A percentile compares a stretch with the other conserved stretches of the same genome.
Evolutionary conservation across 169 alveolate species (phyloP).

Genomic region (Eimeria acervulina): DNA sequence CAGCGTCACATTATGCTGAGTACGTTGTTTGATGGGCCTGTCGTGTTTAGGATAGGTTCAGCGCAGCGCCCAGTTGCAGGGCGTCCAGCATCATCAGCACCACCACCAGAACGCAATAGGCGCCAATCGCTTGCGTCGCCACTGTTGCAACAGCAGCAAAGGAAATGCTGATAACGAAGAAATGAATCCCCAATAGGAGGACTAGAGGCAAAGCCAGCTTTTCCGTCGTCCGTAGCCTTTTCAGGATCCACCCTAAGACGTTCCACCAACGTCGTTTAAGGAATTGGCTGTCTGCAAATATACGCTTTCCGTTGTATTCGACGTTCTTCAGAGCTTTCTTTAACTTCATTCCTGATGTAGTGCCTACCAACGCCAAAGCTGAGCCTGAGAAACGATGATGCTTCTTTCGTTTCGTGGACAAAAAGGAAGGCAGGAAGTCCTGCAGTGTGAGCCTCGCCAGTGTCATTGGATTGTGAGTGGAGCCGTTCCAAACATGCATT

Average conservation of each 20-base stretch:
- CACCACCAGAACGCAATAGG: conserved; percentile 51
- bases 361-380: neutral
- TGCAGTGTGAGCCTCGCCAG: neutral
- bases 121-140: conserved; percentile 32
- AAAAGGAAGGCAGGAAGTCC: neutral
- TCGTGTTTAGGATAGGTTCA: neutral
- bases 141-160: conserved; percentile 23
- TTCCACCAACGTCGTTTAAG: conserved; percentile 24
- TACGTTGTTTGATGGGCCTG: neutral
- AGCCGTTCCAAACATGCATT: neutral
- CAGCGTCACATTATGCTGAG: neutral
- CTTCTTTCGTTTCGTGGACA: neutral
- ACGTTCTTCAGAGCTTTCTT: neutral
- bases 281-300: neutral
- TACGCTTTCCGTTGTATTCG: neutral
- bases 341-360: neutral
- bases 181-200: neutral
- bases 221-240: conserved; percentile 23
- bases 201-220: neutral
- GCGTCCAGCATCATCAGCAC: conserved; percentile 59
- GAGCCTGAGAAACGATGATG: neutral
- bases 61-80: conserved; percentile 42
- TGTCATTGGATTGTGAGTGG: neutral
- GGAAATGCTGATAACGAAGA: conserved; percentile 7
- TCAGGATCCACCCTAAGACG: neutral